These are phyloP conservation scores for Lathyrus tuberosus DNA, from an alignment of 306 rosid species.

Conservation along the genomic window DNA sequence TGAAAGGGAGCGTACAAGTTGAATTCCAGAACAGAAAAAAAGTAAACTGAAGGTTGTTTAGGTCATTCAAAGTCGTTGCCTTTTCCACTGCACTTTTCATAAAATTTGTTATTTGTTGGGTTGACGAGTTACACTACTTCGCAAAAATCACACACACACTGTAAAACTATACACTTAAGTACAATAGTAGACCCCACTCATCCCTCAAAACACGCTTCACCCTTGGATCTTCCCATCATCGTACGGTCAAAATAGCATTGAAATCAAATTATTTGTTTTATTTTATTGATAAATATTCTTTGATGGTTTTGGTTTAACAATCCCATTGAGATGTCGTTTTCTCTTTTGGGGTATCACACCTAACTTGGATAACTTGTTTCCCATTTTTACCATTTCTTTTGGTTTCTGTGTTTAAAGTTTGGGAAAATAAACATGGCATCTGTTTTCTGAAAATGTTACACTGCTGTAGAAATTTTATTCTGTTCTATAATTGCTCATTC, in stretches of 20 bases:
- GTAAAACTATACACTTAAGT: slow-evolving; percentile 15
- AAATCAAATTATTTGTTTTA: slow-evolving; percentile 1
- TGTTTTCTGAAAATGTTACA: slow-evolving; percentile 12
- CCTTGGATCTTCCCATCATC: slow-evolving; percentile 17
- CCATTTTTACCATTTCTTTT: slow-evolving; percentile 24
- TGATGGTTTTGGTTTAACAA: slow-evolving; percentile 19
- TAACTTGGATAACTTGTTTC: slow-evolving; percentile 34
- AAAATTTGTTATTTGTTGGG: slow-evolving; percentile 32
- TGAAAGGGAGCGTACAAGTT: slow-evolving; percentile 33
- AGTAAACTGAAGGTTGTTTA: slow-evolving; percentile 37
- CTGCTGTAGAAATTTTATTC: too few species aligned
- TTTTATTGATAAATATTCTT: slow-evolving; percentile 21
- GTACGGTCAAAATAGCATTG: not conserved
- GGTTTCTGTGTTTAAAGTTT: not conserved
- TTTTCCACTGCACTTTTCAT: slow-evolving; percentile 41
- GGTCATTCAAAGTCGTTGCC: slow-evolving; percentile 46
- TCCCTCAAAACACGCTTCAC: slow-evolving; percentile 3
- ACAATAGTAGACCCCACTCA: slow-evolving; percentile 17
- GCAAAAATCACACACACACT: slow-evolving; percentile 9
- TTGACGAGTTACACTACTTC: slow-evolving; percentile 22
- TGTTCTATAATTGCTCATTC: too few species aligned
- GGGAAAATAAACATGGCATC: not conserved
- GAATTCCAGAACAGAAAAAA: not conserved
- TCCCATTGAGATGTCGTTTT: slow-evolving; percentile 40
- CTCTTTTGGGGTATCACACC: slow-evolving; percentile 25